Percentiles rank a stretch among this genome's conserved stretches.
Evolutionary conservation across 2,329 filamentous ascomycete genomes (phyloP).

Genomic region (Fusarium sp.): DNA sequence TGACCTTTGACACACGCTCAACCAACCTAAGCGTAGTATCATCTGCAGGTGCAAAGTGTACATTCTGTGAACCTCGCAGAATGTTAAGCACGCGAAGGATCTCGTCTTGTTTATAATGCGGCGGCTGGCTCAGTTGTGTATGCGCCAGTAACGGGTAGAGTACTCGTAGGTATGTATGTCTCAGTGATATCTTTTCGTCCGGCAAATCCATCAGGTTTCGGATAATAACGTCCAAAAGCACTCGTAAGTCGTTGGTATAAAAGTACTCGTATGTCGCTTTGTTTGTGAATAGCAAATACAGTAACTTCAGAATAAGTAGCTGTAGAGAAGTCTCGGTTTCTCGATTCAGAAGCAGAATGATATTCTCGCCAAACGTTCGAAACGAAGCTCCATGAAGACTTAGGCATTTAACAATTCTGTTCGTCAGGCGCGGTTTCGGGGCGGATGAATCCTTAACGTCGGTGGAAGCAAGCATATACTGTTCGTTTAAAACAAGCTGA

Average conservation of each 20-base stretch:
- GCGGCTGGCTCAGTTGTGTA: conserved; percentile 86
- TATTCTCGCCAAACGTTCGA: conserved; percentile 96
- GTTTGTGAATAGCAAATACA: conserved; percentile 96
- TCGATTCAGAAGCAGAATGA: conserved; percentile 93
- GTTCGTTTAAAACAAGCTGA: conserved; percentile 94
- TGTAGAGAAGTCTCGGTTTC: conserved; percentile 95
- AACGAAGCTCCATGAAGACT: conserved; percentile 83
- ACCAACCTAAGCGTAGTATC: conserved; percentile 83
- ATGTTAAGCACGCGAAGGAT: conserved; percentile 80
- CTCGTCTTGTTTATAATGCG: conserved; percentile 92
- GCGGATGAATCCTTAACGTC: conserved; percentile 55
- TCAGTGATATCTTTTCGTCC: conserved; percentile 78
- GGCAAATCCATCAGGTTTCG: conserved; percentile 96
- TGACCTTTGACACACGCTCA: conserved; percentile 77
- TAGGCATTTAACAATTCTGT: conserved; percentile 91
- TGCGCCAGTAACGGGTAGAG: conserved; percentile 90
- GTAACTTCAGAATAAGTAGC: conserved; percentile 92
- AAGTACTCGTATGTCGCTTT: conserved; percentile 95
- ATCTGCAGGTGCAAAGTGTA: conserved; percentile 83
- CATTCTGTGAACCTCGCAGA: conserved; percentile 71
- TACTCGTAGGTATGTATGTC: conserved; percentile 95
- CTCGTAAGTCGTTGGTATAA: conserved; percentile 95
- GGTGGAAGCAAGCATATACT: conserved; percentile 88
- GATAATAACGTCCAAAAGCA: conserved; percentile 94
- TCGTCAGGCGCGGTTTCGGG: conserved; percentile 74